Evolutionary conservation across 2,329 filamentous ascomycete genomes (phyloP).

Genomic region (Ophiocordyceps camponoti-leonardi): DNA sequence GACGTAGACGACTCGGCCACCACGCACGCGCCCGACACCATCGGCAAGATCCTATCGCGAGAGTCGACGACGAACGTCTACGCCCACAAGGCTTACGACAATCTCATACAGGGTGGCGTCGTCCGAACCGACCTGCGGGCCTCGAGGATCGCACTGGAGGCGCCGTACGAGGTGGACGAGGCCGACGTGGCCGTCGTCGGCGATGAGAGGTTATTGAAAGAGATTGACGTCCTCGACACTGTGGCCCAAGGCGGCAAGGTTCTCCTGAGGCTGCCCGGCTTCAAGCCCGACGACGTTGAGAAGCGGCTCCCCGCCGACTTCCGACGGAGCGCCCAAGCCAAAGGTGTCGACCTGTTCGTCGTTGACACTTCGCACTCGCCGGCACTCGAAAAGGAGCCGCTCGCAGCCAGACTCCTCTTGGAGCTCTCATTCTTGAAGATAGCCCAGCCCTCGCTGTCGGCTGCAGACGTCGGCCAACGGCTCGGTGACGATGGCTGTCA

Average conservation of each 20-base stretch:
- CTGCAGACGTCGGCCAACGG: conserved; percentile 49
- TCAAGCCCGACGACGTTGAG: conserved; percentile 80
- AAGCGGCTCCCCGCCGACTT: conserved; percentile 61
- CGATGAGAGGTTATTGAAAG: conserved; percentile 61
- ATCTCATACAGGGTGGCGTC: conserved; percentile 56
- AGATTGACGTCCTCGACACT: conserved; percentile 55
- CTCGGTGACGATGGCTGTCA: conserved; percentile 35
- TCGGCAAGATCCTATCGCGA: conserved; percentile 48
- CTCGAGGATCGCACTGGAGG: conserved; percentile 68
- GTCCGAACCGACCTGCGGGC: conserved; percentile 73
- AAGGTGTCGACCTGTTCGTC: conserved; percentile 54
- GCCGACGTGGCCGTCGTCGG: conserved; percentile 69
- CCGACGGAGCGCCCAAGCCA: conserved; percentile 54
- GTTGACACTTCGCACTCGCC: conserved; percentile 55
- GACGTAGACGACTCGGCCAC: conserved; percentile 62
- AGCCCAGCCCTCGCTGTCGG: conserved; percentile 47
- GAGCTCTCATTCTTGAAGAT: conserved; percentile 75
- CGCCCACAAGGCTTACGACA: conserved; percentile 45
- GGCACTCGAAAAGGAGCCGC: conserved; percentile 46
- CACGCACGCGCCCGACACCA: conserved; percentile 42
- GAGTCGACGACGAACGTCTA: conserved; percentile 49
- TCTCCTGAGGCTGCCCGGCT: conserved; percentile 57
- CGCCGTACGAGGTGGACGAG: conserved; percentile 62
- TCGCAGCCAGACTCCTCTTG: conserved; percentile 49
- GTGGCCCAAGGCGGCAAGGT: conserved; percentile 56